Conservation (phyloP, 805 yeast genomes). For the Metschnikowia lochheadii region DNA sequence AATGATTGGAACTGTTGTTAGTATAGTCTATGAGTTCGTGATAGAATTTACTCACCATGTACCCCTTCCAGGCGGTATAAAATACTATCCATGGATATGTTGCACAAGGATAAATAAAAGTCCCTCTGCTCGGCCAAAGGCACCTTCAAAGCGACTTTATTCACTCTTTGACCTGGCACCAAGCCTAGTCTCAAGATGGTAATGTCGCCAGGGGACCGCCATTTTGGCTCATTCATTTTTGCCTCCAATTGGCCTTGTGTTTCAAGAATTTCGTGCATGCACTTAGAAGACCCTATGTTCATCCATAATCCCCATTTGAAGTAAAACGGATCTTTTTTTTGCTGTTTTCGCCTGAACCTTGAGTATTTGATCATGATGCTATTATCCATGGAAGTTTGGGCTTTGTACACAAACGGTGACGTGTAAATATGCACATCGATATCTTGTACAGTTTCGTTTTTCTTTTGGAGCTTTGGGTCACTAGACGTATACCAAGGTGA, state of each 20-base stretch:
- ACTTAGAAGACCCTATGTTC: not conserved
- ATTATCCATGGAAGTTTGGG: not conserved
- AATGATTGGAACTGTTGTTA: constrained; percentile 12
- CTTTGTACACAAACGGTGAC: not conserved
- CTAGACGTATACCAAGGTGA: not conserved
- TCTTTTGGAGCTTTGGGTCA: not conserved
- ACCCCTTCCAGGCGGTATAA: not conserved
- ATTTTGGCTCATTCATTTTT: not conserved
- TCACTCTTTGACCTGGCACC: constrained; percentile 3
- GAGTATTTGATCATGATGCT: constrained; percentile 4
- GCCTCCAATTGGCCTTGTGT: constrained; percentile 5
- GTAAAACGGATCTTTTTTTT: constrained; percentile 1
- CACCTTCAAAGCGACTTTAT: constrained; percentile 8
- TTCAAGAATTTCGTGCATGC: constrained; percentile 3
- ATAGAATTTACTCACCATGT: constrained; percentile 1
- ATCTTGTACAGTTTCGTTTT: not conserved
- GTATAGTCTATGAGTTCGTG: not conserved
- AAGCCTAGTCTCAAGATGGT: constrained; percentile 4
- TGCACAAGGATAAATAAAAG: constrained; percentile 3
- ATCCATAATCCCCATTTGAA: constrained; percentile 12
- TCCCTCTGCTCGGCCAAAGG: not conserved
- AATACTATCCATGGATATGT: not conserved
- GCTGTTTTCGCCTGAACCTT: not conserved
- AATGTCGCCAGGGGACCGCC: not conserved
- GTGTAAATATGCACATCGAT: not conserved